These are phyloP conservation scores for Nothomitra cinnamomea DNA, from an alignment of 2,329 filamentous ascomycete species.

Conservation along the genomic window DNA sequence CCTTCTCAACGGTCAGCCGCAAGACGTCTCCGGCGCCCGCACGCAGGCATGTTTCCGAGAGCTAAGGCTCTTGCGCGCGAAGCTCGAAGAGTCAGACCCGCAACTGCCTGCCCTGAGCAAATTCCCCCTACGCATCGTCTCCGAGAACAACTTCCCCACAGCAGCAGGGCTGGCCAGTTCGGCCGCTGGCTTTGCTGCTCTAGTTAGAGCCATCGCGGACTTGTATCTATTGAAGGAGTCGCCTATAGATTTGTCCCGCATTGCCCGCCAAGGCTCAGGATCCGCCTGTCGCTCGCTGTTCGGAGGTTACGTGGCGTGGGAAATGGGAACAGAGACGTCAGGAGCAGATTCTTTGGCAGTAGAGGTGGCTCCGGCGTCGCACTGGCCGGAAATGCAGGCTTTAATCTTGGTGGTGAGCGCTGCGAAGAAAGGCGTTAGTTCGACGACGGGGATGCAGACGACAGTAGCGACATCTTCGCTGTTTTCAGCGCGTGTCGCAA, in stretches of 20 bases:
- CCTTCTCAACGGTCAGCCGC: conserved; percentile 63
- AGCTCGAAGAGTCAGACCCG: conserved; percentile 54
- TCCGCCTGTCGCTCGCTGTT: conserved; percentile 88
- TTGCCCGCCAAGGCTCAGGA: conserved; percentile 86
- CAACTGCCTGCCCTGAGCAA: conserved; percentile 68
- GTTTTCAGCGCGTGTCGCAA: conserved; percentile 57
- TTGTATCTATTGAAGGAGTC: conserved; percentile 73
- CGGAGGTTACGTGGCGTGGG: conserved; percentile 92
- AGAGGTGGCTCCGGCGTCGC: conserved; percentile 68
- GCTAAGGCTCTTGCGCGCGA: conserved; percentile 58
- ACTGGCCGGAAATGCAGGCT: conserved; percentile 94
- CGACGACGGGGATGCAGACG: conserved; percentile 90
- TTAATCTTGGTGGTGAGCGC: conserved; percentile 81
- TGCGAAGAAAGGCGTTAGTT: conserved; percentile 89
- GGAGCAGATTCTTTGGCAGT: conserved; percentile 79
- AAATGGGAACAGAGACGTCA: conserved; percentile 57
- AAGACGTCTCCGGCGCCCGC: conserved; percentile 73
- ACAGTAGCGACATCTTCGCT: conserved; percentile 84
- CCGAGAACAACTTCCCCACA: conserved; percentile 98
- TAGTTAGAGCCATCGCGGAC: conserved; percentile 74
- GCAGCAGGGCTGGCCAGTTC: conserved; percentile 65
- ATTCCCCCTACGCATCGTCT: conserved; percentile 69
- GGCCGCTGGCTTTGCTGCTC: conserved; percentile 48
- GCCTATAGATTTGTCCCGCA: conserved; percentile 67
- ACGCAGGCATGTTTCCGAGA: conserved; percentile 91